Percentiles rank a stretch among this genome's conserved stretches.
phyloP scores from a whole-genome alignment of 441 rosid genomes.

The Croton laevigatus region DNA sequence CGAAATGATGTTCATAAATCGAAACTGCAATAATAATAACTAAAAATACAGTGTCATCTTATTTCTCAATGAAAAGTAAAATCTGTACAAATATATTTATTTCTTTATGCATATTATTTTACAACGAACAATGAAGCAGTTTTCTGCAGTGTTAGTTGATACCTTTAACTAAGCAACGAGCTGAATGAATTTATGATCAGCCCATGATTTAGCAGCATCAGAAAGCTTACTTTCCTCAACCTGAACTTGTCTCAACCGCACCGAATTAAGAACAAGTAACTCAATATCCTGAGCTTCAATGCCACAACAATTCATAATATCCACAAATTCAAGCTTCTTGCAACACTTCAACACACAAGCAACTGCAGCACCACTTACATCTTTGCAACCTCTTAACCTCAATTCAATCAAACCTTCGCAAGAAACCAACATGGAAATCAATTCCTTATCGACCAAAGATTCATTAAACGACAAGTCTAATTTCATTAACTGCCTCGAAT shows the following conservation, averaged over 20 bases:
- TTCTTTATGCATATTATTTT: too few species aligned
- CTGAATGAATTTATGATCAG: conserved; percentile 39
- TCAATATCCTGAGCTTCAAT: conserved; percentile 51
- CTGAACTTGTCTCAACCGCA: conserved; percentile 37
- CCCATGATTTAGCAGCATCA: conserved; percentile 39
- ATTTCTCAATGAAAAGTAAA: too few species aligned
- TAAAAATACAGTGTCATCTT: too few species aligned
- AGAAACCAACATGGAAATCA: conserved; percentile 64
- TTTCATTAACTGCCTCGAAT: conserved; percentile 49
- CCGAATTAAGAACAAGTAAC: conserved; percentile 40
- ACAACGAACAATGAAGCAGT: too few species aligned
- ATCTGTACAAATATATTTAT: too few species aligned
- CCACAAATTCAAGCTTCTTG: conserved; percentile 45
- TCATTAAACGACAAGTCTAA: conserved; percentile 63
- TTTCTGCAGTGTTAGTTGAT: too few species aligned
- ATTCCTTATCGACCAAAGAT: conserved; percentile 57
- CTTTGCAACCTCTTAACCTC: conserved; percentile 61
- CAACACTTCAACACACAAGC: conserved; percentile 46
- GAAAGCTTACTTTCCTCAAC: conserved; percentile 65
- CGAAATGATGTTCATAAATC: too few species aligned
- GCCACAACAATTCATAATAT: conserved; percentile 45
- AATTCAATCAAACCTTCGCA: conserved; percentile 49
- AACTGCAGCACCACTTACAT: conserved; percentile 42
- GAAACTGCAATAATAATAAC: too few species aligned
- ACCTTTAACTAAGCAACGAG: conserved; percentile 32